Evolutionary conservation across 371 early-diverging fungal species (phyloP), one percentile per base, ranked within the genome.

Genomic region (Apophysomyces sp.): DNA sequence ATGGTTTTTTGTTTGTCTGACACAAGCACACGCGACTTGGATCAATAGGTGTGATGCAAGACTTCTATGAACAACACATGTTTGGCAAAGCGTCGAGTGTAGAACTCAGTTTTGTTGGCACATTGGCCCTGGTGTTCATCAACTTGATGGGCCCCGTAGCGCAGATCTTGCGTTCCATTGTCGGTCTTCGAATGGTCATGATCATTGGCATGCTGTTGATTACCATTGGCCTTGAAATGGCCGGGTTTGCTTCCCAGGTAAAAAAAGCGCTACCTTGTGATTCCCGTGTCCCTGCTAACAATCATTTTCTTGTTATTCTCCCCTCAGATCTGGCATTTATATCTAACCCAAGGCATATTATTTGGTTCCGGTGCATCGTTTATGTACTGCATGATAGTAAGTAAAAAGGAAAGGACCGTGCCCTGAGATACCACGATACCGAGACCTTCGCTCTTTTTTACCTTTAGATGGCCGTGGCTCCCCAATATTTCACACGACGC

Each of bases 401-500:
- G 32, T 49, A n/a, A 28, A 0, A 26, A 0, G 37, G 4, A 24
- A n/a, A n/a, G n/a, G n/a, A 2, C 11, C 16, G 4, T 30, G 2
- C 21, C n/a, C n/a, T 18, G 13, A 8, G 5, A 18, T 27, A 27
- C 16, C 4, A 32, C 2, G 27, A 28, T 29, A 55, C 12, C 28
- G 2, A 34, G n/a, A 52, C 21, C 24, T 56, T 52, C n/a, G n/a
- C n/a, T n/a, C 4, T 8, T 24, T 55, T 55, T 39, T 41, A 18
- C 32, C 29, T 31, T 40, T 30, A 51, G 56, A 77, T 88, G 67
- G 63, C 79, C 11, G 71, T 91, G 3, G 81, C 91, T 0, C 71
- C 90, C 0, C 94, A 92, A 66, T 94, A 91, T 92, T 94, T 94
- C 69, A 61, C 60, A 18, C 80, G 79, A 28, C 67, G 78, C 30